phyloP scores from a whole-genome alignment of 2,329 filamentous ascomycete genomes.

The Alternaria gaisen region DNA sequence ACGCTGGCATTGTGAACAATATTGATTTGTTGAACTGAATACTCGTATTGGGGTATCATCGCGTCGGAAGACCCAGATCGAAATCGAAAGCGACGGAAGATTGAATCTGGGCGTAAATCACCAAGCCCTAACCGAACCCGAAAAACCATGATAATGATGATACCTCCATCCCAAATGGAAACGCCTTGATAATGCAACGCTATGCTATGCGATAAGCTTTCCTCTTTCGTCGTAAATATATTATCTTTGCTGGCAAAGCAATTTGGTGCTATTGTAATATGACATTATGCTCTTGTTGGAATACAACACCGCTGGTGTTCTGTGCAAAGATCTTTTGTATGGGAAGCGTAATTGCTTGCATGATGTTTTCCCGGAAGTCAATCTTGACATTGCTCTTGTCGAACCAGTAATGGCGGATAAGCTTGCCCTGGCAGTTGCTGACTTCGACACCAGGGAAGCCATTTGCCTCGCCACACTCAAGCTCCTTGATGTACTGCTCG shows the following conservation, averaged over 20 bases:
- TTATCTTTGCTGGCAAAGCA: background rate
- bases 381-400: constrained; percentile 46
- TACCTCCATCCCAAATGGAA: constrained; percentile 9
- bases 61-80: constrained; percentile 28
- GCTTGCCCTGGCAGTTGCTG: constrained; percentile 49
- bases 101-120: constrained; percentile 3
- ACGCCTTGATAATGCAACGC: constrained; percentile 39
- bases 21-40: constrained; percentile 10
- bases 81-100: constrained; percentile 16
- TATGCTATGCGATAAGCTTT: constrained; percentile 25
- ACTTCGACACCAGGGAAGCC: constrained; percentile 48
- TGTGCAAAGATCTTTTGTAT: constrained; percentile 49
- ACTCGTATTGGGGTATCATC: constrained; percentile 35
- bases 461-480: constrained; percentile 51
- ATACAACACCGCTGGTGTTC: constrained; percentile 36
- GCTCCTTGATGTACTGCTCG: constrained; percentile 49
- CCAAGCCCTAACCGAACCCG: constrained; percentile 3
- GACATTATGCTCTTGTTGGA: constrained; percentile 42
- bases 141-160: constrained; percentile 7
- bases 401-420: constrained; percentile 52
- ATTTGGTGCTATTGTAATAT: constrained; percentile 23
- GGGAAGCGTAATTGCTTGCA: constrained; percentile 49
- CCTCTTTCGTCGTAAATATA: constrained; percentile 7
- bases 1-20: background rate
- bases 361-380: constrained; percentile 48